Evolutionary conservation across 768 basidiomycete species (phyloP).

Genomic region (Leccinum truebloodii): DNA sequence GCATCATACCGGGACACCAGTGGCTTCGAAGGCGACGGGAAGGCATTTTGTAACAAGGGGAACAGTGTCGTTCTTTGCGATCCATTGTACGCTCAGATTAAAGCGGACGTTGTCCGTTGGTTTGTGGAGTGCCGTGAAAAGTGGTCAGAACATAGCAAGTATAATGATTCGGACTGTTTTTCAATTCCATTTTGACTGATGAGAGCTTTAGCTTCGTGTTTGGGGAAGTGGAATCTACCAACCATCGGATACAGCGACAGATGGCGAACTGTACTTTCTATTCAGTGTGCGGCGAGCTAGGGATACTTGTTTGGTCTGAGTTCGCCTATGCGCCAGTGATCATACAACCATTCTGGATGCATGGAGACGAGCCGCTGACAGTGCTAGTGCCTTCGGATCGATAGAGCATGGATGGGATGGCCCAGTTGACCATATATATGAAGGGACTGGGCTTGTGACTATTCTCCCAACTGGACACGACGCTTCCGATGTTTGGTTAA

Average conservation of each 20-base stretch:
- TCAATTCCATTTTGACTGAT: not conserved
- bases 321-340: conserved; percentile 42
- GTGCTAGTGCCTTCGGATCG: conserved; percentile 54
- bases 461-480: conserved; percentile 41
- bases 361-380: conserved; percentile 47
- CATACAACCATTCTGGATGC: conserved; percentile 59
- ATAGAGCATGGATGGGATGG: conserved; percentile 46
- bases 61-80: conserved; percentile 64
- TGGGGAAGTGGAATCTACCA: conserved; percentile 62
- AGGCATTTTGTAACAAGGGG: conserved; percentile 53
- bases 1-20: conserved; percentile 38
- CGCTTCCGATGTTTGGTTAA: conserved; percentile 49
- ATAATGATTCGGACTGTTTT: not conserved
- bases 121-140: conserved; percentile 51
- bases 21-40: conserved; percentile 54
- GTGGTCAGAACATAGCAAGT: conserved; percentile 61
- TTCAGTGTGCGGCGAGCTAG: conserved; percentile 57
- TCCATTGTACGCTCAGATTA: conserved; percentile 55
- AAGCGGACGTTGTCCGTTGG: conserved; percentile 53
- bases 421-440: conserved; percentile 48
- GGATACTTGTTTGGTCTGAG: conserved; percentile 63
- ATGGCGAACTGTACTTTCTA: conserved; percentile 56
- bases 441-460: conserved; percentile 39
- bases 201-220: conserved; percentile 45
- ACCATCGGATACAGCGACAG: conserved; percentile 40